Base-by-base conservation (phyloP, 768 basidiomycete species). In the Rhodotorula paludigena region DNA sequence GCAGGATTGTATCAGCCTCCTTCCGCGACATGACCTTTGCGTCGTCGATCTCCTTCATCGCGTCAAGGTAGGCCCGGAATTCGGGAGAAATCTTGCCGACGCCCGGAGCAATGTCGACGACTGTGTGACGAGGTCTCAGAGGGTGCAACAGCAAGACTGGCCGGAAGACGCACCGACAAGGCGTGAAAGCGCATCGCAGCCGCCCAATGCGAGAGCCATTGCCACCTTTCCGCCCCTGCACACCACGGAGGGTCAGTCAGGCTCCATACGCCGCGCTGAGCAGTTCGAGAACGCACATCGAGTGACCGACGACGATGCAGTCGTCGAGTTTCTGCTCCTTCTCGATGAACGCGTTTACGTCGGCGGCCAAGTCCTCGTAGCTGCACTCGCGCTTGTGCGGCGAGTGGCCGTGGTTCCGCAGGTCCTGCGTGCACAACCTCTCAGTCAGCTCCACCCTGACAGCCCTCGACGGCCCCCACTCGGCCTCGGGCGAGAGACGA, bases 381-480 rank as follows among this genome's bases (percentile, higher is more conserved):
- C 83, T 85, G 83, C 89, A 89, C 0, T 87, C 86, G 18, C 79
- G 79, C 25, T 80, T 81, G 76, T 91, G 90, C 0, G 89, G 90
- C 0, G 90, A 92, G 25, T 82, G 77, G 3, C 92, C 92, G 72
- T 93, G 92, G 74, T 94, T 96, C n/a, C 92, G 82, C 32, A 94
- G 81, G 77, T 96, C 89, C 89, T 89, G 70, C 30, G 23, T 10
- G n/a, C 15, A 11, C 0, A 2, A 3, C 30, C 8, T 2, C 18
- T 48, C 49, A 30, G 41, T 14, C 7, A 5, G 30, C 18, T 8
- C 25, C 30, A 49, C n/a, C 28, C 2, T 18, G 32, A 20, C 2
- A 2, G 14, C 25, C 8, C 21, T 16, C 14, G 35, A 3, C 20
- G 14, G 48, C 11, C 35, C 63, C 30, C 16, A 25, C 39, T 30